Evolutionary conservation across 208 protist genomes (phyloP), one percentile per base, ranked within the genome.

Genomic region (Leishmania mexicana): DNA sequence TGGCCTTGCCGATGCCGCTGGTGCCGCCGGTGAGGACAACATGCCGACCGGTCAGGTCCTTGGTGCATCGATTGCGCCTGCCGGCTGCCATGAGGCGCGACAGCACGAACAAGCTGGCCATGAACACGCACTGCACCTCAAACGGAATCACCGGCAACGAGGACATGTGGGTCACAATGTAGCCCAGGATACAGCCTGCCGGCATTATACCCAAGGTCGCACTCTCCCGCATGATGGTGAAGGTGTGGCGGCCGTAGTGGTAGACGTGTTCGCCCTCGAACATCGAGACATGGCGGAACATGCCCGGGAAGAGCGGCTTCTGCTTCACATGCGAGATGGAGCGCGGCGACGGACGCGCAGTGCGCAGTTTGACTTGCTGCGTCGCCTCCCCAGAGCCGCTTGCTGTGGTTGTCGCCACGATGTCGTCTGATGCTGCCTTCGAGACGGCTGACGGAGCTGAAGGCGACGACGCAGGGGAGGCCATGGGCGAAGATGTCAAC

Each of bases 261-360:
- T 96, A 97, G 24, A 85, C 84, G 80, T 95, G 82, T 76, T 96
- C 88, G n/a, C 94, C 92, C 45, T 94, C 92, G 85, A 97, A 97
- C 62, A 81, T 68, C 11, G 80, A 82, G 49, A 94, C 91, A 19
- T 85, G 76, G 28, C 81, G 83, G 51, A 85, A 88, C 86, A 87
- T 89, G 58, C 91, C 92, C 0, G 94, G 90, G 60, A 89, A 95
- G 60, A 95, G 79, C 3, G 90, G 89, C 65, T 79, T 82, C 80
- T 97, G 94, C 78, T 92, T 93, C 28, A 90, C 85, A 31, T 93
- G 81, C 19, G 92, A 90, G 31, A 96, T 76, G 24, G 87, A 75
- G 28, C 75, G 83, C 7, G 81, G 77, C 5, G 76, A 80, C 6
- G 62, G 80, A 24, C 70, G 84, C 13, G 81, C 81, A 21, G 60